phyloP scores from a whole-genome alignment of 441 rosid species.

The Erodium trifolium region DNA sequence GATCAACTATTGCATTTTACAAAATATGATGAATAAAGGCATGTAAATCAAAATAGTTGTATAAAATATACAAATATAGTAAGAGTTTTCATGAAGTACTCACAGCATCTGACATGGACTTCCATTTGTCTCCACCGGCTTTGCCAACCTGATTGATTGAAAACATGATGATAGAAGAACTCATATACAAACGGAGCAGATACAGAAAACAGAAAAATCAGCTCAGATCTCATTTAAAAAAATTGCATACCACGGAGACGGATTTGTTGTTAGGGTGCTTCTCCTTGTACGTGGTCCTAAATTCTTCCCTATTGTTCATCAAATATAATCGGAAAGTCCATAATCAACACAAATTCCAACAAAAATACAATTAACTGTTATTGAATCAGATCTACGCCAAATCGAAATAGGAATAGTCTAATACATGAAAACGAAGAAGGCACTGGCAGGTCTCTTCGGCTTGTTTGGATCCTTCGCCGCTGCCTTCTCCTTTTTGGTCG shows the following conservation, averaged over 20 bases:
- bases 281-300: conserved; percentile 50
- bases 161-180: background rate
- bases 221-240: background rate
- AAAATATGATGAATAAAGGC: background rate
- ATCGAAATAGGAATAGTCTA: background rate
- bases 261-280: conserved; percentile 76
- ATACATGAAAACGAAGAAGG: conserved; percentile 69
- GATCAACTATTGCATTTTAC: background rate
- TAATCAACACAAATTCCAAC: background rate
- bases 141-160: conserved; percentile 48
- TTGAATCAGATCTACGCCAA: background rate
- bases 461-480: conserved; percentile 54
- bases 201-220: too few species aligned
- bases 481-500: conserved; percentile 29
- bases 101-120: conserved; percentile 50
- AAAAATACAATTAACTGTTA: too few species aligned
- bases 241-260: conserved; percentile 53
- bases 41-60: background rate
- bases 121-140: conserved; percentile 83
- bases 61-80: background rate
- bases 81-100: conserved; percentile 14
- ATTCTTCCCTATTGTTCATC: conserved; percentile 47
- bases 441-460: conserved; percentile 69
- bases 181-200: too few species aligned
- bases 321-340: background rate